Percentiles rank a stretch among this genome's conserved stretches.
phyloP scores from a whole-genome alignment of 148 eudicot genomes.

The Cornus florida region DNA sequence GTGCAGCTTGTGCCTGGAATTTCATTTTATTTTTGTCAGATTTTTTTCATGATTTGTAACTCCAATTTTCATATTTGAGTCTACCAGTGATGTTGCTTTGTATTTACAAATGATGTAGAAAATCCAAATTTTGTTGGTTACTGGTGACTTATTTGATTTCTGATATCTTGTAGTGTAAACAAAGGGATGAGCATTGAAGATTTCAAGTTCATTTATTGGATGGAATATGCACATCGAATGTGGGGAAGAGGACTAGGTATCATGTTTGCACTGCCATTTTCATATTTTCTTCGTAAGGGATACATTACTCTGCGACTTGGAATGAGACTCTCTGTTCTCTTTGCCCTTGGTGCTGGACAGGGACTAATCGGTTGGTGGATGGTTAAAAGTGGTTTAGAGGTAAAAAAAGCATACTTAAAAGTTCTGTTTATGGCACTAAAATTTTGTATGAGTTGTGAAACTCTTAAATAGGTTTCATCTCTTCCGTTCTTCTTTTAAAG shows the following conservation, averaged over 20 bases:
- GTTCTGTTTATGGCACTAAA: background rate
- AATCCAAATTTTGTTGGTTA: background rate
- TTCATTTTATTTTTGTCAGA: background rate
- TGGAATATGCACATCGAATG: constrained; percentile 99
- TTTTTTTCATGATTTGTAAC: too few species aligned
- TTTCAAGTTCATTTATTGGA: constrained; percentile 96
- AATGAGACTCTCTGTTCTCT: constrained; percentile 72
- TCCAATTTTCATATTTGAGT: background rate
- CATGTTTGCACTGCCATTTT: constrained; percentile 96
- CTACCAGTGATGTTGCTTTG: background rate
- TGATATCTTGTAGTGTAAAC: constrained; percentile 53
- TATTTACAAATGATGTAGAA: background rate
- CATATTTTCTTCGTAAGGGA: constrained; percentile 87
- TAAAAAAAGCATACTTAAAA: constrained; percentile 25
- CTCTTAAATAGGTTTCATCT: background rate
- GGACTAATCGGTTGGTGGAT: constrained; percentile 99
- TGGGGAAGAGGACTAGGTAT: constrained; percentile 99
- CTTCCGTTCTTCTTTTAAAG: constrained; percentile 27
- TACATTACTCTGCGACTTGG: constrained; percentile 82
- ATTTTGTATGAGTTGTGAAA: background rate
- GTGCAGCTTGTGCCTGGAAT: background rate
- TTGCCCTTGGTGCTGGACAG: constrained; percentile 96
- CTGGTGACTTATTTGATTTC: constrained; percentile 2
- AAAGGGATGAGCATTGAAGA: constrained; percentile 91
- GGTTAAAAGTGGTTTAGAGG: constrained; percentile 99